These are phyloP conservation scores for Huntiella savannae DNA, from an alignment of 2,329 filamentous ascomycete species.

Conservation along the genomic window DNA sequence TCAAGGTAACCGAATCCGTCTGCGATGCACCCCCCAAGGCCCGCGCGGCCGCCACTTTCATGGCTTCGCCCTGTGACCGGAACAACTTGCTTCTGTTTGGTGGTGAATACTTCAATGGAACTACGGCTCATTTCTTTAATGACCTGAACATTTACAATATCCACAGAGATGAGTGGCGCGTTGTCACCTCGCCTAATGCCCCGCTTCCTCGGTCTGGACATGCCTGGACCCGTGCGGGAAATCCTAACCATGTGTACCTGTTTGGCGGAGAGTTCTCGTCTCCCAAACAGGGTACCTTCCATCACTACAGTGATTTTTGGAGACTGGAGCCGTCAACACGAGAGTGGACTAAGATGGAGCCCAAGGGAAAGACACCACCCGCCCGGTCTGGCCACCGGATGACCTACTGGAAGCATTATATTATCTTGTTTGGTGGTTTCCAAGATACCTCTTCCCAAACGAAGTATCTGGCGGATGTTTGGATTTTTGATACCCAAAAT, in stretches of 20 bases:
- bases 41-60: conserved; percentile 60
- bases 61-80: conserved; percentile 68
- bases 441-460: conserved; percentile 93
- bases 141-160: conserved; percentile 54
- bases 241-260: conserved; percentile 67
- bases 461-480: conserved; percentile 81
- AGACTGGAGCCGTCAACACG: conserved; percentile 61
- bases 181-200: conserved; percentile 76
- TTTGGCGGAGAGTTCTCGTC: conserved; percentile 95
- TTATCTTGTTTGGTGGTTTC: conserved; percentile 88
- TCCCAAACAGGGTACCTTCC: conserved; percentile 94
- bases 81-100: conserved; percentile 86
- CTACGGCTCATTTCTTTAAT: conserved; percentile 54
- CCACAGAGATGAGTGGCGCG: conserved; percentile 75
- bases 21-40: conserved; percentile 54
- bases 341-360: conserved; percentile 84
- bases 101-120: conserved; percentile 90
- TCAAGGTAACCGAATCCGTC: conserved; percentile 74
- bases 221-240: conserved; percentile 82
- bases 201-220: conserved; percentile 82
- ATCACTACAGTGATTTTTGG: conserved; percentile 99
- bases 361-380: conserved; percentile 57
- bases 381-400: conserved; percentile 85
- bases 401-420: conserved; percentile 94
- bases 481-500: conserved; percentile 83